Conservation (phyloP, 352 stramenopile genomes). For the Pythium rishiriense region DNA sequence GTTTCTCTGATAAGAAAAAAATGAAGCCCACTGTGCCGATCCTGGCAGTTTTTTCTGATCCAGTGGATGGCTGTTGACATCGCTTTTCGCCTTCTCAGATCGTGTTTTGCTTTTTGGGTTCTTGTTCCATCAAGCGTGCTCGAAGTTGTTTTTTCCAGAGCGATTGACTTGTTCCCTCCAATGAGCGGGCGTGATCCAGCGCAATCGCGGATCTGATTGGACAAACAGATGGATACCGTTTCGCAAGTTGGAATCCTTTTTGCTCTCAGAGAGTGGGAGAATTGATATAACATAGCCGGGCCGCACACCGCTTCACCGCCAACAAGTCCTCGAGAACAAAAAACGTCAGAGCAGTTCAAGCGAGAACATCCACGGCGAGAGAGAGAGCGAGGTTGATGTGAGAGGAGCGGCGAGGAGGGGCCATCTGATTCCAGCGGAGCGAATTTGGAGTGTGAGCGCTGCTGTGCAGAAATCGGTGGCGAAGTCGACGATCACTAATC, state of each 20-base stretch:
- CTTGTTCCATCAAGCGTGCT: neutral
- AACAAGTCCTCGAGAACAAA: slow-evolving; percentile 5
- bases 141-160: neutral
- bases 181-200: slow-evolving; percentile 6
- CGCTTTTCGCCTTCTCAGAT: neutral
- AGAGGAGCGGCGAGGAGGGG: slow-evolving; percentile 21
- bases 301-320: slow-evolving; percentile 4
- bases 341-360: neutral
- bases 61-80: neutral
- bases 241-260: slow-evolving; percentile 15
- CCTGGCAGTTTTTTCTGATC: neutral
- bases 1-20: too few species aligned
- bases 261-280: slow-evolving; percentile 17
- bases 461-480: slow-evolving; percentile 20
- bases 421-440: slow-evolving; percentile 25
- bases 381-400: slow-evolving; percentile 19
- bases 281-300: neutral
- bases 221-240: slow-evolving; percentile 28
- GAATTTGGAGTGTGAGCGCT: neutral
- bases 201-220: slow-evolving; percentile 22
- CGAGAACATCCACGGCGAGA: neutral
- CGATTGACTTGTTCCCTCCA: neutral
- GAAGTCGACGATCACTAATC: slow-evolving; percentile 24
- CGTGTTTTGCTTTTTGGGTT: neutral
- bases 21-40: neutral